These are phyloP conservation scores for Orbilia javanica DNA, from an alignment of 2,329 filamentous ascomycete species.

Conservation along the genomic window DNA sequence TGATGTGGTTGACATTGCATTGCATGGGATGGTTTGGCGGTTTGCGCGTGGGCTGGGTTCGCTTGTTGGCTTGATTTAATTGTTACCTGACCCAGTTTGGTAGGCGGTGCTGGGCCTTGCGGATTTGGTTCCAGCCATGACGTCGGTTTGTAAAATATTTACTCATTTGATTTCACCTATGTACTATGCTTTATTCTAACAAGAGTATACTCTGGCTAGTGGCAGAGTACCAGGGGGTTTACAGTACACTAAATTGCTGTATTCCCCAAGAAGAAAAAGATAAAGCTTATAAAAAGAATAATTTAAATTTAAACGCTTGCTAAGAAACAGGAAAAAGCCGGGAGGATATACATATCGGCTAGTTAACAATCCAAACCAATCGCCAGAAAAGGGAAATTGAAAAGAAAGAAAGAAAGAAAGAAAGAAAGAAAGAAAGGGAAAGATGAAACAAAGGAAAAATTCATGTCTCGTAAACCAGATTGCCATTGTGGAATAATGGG, in stretches of 20 bases:
- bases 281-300: not conserved
- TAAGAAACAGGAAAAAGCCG: not conserved
- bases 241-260: too few relatives aligned
- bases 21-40: conserved; percentile 8
- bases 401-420: not conserved
- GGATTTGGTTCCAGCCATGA: too few relatives aligned
- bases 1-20: conserved; percentile 28
- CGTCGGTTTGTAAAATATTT: not conserved
- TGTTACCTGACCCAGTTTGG: too few relatives aligned
- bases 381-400: not conserved
- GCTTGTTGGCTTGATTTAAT: not conserved
- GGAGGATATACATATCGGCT: not conserved
- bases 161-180: too few relatives aligned
- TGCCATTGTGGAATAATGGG: not conserved
- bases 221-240: too few relatives aligned
- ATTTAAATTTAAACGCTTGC: not conserved
- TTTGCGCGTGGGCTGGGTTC: conserved; percentile 5
- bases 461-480: not conserved
- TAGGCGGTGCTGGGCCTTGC: not conserved
- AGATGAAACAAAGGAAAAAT: not conserved
- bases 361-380: not conserved
- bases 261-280: not conserved
- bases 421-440: not conserved
- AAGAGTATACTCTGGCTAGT: too few relatives aligned
- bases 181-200: too few relatives aligned